Evolutionary conservation across 1,284 basidiomycete species (phyloP), one percentile per base, ranked within the genome.

Genomic region (Cryptococcus sp.): DNA sequence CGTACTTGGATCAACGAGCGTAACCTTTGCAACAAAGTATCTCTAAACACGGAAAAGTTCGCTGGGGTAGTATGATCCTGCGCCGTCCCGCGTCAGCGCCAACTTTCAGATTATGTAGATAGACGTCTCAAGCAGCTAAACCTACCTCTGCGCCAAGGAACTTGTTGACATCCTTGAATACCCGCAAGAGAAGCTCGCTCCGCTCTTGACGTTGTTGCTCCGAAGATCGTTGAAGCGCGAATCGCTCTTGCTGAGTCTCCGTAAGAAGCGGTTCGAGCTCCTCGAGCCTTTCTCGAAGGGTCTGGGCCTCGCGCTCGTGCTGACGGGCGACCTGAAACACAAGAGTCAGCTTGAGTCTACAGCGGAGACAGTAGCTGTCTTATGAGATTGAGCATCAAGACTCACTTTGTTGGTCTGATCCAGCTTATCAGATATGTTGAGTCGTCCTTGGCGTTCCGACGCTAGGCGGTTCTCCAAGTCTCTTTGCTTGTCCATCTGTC

Each of bases 161-260:
- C 81, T 90, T 91, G 72, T 96, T 93, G 82, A 97, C 86, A 72
- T 94, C 93, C 77, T 95, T 91, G 78, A 93, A 96, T 35, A 97
- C 91, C 16, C 90, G 92, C 61, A 96, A 81, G 49, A 98, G 80
- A 25, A 98, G 82, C 22, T 91, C 93, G 75, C 94, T 95, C 58
- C 93, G 83, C 80, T 98, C 95, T 27, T 90, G 92, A 48, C 95
- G 79, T 78, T 96, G 93, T 75, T 93, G 89, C 38, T 92, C 84
- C 67, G 89, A 91, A 75, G 93, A 88, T 54, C 82, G 85, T 75
- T 96, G 91, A 2, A 86, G 85, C 42, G 82, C 79, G 58, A 89
- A 75, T 58, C 90, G 76, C 46, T 86, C 83, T 46, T 89, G 83
- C 73, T 95, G 91, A 60, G 92, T 93, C 75, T 91, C 91, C 49